Evolutionary conservation across 192 early-diverging fungal genomes (phyloP), one percentile per base, ranked within the genome.

Genomic region (Jimgerdemannia lactiflua): DNA sequence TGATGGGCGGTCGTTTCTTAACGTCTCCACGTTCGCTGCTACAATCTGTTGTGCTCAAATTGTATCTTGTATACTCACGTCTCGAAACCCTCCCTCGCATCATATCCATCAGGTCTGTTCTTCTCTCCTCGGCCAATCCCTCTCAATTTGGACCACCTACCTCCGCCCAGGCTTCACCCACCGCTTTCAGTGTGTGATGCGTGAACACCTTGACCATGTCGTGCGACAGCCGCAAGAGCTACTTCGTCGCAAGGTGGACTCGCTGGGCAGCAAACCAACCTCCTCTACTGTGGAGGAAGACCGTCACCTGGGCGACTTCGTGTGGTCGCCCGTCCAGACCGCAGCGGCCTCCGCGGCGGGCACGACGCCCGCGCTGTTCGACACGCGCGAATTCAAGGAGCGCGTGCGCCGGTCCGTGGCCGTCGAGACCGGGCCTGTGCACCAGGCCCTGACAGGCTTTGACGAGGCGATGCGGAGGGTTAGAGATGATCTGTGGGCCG

Each of bases 121-220:
- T 17, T 17, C 67, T 29, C 44, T 87, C 9, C 65, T 89, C 3
- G 80, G 71, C 9, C 66, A 74, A 4, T 43, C 70, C 17, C 82
- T 83, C 41, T 86, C 84, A 18, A 79, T 89, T 44, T 89, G 84
- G 83, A 65, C 81, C 73, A 67, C 66, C 39, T 69, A 84, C 42
- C 78, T 89, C 63, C 73, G 85, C n/a, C 11, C 74, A 7, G 69
- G 73, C 4, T 87, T 87, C 70, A 78, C 79, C 59, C 75, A 76
- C 20, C 64, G 82, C 19, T 80, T 80, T 70, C 73, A 86, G 73
- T 43, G 79, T 49, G 77, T 87, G 19, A 80, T 87, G 40, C 43
- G 73, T 8, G 71, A 43, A 29, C 71, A 74, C 3, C 74, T 87
- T 4, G 72, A 76, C 0, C 72, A 75, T 41, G 71, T 89, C 11